Base-by-base conservation (phyloP, 495 filamentous ascomycete genomes). In the Penicillium samsonianum region DNA sequence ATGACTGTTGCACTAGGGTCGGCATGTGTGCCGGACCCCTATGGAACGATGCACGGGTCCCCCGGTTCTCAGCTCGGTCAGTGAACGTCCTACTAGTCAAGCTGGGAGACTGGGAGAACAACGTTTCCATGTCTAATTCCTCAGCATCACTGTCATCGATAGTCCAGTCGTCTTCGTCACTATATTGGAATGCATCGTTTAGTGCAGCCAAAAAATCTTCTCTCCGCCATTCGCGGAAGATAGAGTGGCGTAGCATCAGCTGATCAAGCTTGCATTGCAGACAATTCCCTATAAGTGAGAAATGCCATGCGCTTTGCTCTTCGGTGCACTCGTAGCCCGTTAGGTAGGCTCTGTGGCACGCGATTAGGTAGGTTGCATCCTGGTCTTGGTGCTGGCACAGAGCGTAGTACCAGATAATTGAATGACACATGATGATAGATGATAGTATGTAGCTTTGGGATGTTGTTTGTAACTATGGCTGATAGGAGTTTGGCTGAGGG, bases 361-460 rank as follows among this genome's bases (percentile, higher is more conserved):
- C 33, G 37, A 72, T 70, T 4, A 37, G 12, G 25, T 52, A 43
- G 33, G 49, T 42, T 40, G 46, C 55, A n/a, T 40, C 19, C 33
- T 40, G 47, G 30, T 64, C 53, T 19, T 23, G 5, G 54, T 70
- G 68, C 9, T 50, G 50, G 56, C 73, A 74, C 23, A 68, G 33
- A 49, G 55, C 60, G 50, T 71, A 58, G 45, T 65, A 67, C 71
- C 70, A 76, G 38, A 42, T 51, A 8, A 73, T 62, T 26, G 23
- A 14, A 26, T 73, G 67, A 50, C 73, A 75, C 73, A 75, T 75
- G 20, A 10, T 55, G 40, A 7, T 56, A 17, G n/a, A n/a, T 38
- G 35, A 57, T 44, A 20, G 16, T 19, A 42, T 31, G 28, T 33
- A 28, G 8, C 12, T 20, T 26, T 11, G 23, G 22, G 1, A 3